phyloP scores from a whole-genome alignment of 345 rosid species.

The Geranium brycei region DNA sequence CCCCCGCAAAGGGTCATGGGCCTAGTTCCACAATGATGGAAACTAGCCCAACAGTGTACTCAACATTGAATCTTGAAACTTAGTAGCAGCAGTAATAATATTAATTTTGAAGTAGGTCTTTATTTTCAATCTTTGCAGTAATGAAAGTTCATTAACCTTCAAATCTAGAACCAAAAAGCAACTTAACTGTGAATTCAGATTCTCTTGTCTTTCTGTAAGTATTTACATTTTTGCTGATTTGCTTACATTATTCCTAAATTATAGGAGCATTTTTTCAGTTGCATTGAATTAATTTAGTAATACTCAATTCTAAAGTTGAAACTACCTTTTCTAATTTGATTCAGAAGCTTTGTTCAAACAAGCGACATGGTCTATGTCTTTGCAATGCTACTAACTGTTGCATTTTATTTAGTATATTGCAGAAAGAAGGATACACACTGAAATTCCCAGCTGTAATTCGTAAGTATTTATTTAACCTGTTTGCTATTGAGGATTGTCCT shows the following conservation, averaged over 20 bases:
- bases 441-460: constrained; percentile 55
- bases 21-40: no score
- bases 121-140: not conserved
- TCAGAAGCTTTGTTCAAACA: not conserved
- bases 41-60: no score
- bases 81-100: no score
- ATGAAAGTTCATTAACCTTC: not conserved
- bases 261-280: not conserved
- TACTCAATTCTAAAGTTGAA: not conserved
- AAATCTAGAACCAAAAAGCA: not conserved
- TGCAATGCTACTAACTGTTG: constrained; percentile 15
- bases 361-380: not conserved
- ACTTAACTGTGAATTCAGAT: not conserved
- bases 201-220: not conserved
- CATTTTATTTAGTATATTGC: constrained; percentile 44
- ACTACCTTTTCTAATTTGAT: not conserved
- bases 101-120: not conserved
- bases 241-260: not conserved
- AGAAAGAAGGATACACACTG: constrained; percentile 46
- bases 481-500: constrained; percentile 1
- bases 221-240: not conserved
- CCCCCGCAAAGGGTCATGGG: no score
- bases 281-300: not conserved
- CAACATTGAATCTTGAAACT: no score
- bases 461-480: constrained; percentile 32